Evolutionary conservation across 2,329 filamentous ascomycete species (phyloP).

Genomic region (Cordyceps tenuipes): DNA sequence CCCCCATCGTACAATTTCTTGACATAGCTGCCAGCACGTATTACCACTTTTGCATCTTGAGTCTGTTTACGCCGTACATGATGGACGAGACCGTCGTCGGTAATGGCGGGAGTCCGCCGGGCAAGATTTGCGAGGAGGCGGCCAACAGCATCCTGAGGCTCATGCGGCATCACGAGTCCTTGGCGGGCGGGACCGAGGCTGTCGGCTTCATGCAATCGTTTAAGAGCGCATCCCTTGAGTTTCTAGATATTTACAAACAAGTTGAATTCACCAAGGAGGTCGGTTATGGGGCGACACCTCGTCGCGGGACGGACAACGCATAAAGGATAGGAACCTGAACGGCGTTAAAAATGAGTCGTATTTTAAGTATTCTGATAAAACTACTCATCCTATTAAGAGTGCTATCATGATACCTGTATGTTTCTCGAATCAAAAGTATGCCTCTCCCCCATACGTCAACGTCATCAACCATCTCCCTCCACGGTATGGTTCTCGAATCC

Average conservation of each 20-base stretch:
- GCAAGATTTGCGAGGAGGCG: not conserved
- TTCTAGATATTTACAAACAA: not conserved
- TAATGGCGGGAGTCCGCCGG: not conserved
- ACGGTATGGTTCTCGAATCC: too few species aligned
- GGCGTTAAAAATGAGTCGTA: too few species aligned
- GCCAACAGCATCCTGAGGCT: conserved; percentile 1
- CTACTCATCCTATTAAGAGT: too few species aligned
- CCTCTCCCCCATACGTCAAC: not conserved
- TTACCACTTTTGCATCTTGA: conserved; percentile 8
- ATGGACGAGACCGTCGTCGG: not conserved
- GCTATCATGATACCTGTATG: too few species aligned
- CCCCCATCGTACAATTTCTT: too few species aligned
- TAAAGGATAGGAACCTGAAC: not conserved
- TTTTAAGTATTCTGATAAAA: too few species aligned
- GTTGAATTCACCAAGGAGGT: not conserved
- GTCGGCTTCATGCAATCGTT: not conserved
- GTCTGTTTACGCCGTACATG: not conserved
- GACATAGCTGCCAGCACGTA: not conserved
- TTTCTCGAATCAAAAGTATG: too few species aligned
- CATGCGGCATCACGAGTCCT: not conserved
- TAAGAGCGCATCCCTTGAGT: not conserved
- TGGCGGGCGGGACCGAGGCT: not conserved
- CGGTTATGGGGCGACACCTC: not conserved
- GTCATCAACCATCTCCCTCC: too few species aligned
- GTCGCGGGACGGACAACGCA: not conserved